Evolutionary conservation across 2,329 filamentous ascomycete species (phyloP).

Genomic region (Periconia macrospinosa): DNA sequence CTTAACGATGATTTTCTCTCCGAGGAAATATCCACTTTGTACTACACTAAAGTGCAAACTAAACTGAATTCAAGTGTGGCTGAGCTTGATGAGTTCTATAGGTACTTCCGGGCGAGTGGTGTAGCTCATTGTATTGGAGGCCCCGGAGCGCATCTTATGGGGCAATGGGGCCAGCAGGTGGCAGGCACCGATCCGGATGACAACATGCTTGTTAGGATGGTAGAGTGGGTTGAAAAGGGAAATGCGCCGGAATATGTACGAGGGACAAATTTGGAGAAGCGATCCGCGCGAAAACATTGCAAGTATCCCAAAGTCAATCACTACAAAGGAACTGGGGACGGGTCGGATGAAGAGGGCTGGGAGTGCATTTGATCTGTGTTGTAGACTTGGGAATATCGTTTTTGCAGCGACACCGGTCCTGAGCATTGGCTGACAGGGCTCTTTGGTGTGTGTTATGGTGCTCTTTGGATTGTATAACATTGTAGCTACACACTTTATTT

Average conservation of each 20-base stretch:
- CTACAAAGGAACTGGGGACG: conserved; percentile 17
- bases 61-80: conserved; percentile 4
- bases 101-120: conserved; percentile 18
- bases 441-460: too few species aligned
- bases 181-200: conserved; percentile 28
- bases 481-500: too few species aligned
- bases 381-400: too few species aligned
- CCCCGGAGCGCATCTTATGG: conserved; percentile 10
- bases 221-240: conserved; percentile 47
- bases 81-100: conserved; percentile 18
- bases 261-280: conserved; percentile 40
- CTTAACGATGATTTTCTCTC: conserved; percentile 10
- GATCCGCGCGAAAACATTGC: conserved; percentile 53
- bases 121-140: conserved; percentile 18
- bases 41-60: conserved; percentile 11
- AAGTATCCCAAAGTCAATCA: conserved; percentile 24
- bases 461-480: too few species aligned
- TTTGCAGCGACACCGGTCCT: too few species aligned
- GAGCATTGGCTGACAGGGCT: too few species aligned
- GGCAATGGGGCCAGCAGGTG: conserved; percentile 1
- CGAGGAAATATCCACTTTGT: conserved; percentile 5
- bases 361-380: conserved; percentile 4
- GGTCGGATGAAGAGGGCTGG: conserved; percentile 15
- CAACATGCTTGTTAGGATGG: conserved; percentile 49
- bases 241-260: conserved; percentile 41